These are phyloP conservation scores for Lyophyllum decastes DNA, from an alignment of 768 basidiomycete species.

Conservation along the genomic window DNA sequence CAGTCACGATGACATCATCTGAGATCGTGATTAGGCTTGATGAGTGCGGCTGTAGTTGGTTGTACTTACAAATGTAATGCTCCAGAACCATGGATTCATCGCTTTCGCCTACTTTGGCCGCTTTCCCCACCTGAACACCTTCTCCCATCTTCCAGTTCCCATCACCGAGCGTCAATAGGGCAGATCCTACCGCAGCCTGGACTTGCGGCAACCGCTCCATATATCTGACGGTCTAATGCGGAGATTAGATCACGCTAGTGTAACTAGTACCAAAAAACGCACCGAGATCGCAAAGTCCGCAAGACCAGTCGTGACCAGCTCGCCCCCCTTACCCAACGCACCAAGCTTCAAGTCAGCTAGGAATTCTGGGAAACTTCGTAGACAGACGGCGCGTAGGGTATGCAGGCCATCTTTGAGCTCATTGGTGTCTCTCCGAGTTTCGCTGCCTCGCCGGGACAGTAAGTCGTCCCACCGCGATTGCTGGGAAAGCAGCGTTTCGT, in stretches of 20 bases:
- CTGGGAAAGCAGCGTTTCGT: slow-evolving; percentile 54
- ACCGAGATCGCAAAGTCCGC: slow-evolving; percentile 62
- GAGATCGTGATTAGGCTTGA: neutral
- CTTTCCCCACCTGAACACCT: slow-evolving; percentile 64
- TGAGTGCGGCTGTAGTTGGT: neutral
- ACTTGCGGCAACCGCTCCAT: slow-evolving; percentile 72
- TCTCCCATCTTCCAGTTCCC: slow-evolving; percentile 95
- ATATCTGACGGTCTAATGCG: slow-evolving; percentile 64
- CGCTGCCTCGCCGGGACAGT: slow-evolving; percentile 51
- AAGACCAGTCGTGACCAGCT: slow-evolving; percentile 58
- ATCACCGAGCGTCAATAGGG: slow-evolving; percentile 72
- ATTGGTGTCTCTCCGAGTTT: slow-evolving; percentile 49
- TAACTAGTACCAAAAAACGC: slow-evolving; percentile 19
- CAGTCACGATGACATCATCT: slow-evolving; percentile 79
- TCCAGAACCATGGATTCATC: slow-evolving; percentile 67
- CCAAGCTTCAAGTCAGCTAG: slow-evolving; percentile 77
- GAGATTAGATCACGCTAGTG: neutral
- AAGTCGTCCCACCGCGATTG: slow-evolving; percentile 72
- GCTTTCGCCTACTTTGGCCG: slow-evolving; percentile 45
- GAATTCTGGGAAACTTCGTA: slow-evolving; percentile 85
- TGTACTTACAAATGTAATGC: slow-evolving; percentile 69
- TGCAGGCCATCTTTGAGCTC: slow-evolving; percentile 74
- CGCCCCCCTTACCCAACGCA: slow-evolving; percentile 53
- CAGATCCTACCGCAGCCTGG: slow-evolving; percentile 63
- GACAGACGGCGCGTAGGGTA: slow-evolving; percentile 63